Evolutionary conservation across 208 protist species (phyloP), one percentile per base, ranked within the genome.

Genomic region (Crithidia sp.): DNA sequence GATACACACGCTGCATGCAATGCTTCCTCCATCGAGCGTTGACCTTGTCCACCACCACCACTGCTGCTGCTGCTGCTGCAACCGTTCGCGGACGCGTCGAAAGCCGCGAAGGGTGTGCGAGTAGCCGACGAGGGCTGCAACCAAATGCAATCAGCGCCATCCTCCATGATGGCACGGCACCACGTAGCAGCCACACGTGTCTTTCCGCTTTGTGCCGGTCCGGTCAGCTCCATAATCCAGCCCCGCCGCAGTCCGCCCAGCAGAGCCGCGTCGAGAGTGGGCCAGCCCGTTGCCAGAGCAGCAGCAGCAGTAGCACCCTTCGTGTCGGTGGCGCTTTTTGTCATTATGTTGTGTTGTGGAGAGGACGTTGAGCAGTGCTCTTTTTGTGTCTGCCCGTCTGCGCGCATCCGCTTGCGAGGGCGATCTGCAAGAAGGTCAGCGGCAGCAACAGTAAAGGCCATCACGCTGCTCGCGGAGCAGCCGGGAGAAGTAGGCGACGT

Each of bases 171-270:
- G 60, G 52, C 47, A 28, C 60, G 74, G 40, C 73, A 72, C 79
- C 63, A 69, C 50, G 61, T 61, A 1, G 77, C 78, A 0, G 79
- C 83, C 4, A 88, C 19, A 6, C 63, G 75, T 4, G 89, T 84
- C 50, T 84, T 88, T 5, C 83, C 83, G 16, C 70, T 50, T 17
- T 56, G 61, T 0, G 73, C 61, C 4, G 47, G 54, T 10, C 87
- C 86, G n/a, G 85, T 89, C 52, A 93, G 80, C 60, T 91, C 84
- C 17, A 74, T 81, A 16, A 94, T 49, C n/a, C 80, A 79, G n/a
- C 83, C 82, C 9, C 77, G 76, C 13, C 64, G 65, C 45, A 92
- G 52, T 9, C 83, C 86, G 28, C 85, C 88, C 14, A 71, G 71
- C 41, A 92, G 65, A 6, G 76, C 78, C 7, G 41, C 55, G 65